phyloP scores from a whole-genome alignment of 2,329 filamentous ascomycete genomes.

The Fusarium irregulare region DNA sequence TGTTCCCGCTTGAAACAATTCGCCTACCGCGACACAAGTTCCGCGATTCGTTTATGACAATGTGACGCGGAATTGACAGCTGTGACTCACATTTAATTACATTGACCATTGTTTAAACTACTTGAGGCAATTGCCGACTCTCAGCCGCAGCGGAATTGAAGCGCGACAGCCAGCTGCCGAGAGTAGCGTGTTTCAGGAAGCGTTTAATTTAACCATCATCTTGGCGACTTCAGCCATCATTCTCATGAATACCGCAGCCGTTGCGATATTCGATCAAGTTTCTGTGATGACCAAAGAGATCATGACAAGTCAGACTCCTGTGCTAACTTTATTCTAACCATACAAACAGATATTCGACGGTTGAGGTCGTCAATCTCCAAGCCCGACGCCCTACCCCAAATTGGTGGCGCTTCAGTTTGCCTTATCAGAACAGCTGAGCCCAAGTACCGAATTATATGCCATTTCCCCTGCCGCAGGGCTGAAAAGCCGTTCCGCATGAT shows the following conservation, averaged over 20 bases:
- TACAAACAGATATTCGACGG: background rate
- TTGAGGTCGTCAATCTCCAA: background rate
- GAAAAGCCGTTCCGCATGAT: slow-evolving; percentile 23
- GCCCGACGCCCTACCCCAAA: slow-evolving; percentile 25
- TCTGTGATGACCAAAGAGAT: too few relatives aligned
- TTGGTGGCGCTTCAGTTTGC: slow-evolving; percentile 42
- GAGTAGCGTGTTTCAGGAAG: slow-evolving; percentile 21
- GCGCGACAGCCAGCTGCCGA: background rate
- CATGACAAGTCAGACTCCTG: background rate
- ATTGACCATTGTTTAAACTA: slow-evolving; percentile 8
- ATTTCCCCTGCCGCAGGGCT: slow-evolving; percentile 38
- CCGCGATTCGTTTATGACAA: background rate
- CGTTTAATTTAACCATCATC: background rate
- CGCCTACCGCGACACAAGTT: background rate
- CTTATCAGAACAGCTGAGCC: background rate
- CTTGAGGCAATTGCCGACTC: slow-evolving; percentile 13
- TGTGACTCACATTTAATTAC: background rate
- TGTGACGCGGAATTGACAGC: background rate
- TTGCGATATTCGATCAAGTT: too few relatives aligned
- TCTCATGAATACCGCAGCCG: too few relatives aligned
- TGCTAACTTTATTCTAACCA: too few relatives aligned
- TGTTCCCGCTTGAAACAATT: background rate
- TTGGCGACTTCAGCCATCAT: background rate
- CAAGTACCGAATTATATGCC: slow-evolving; percentile 36
- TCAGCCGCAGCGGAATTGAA: slow-evolving; percentile 26